Percentiles rank a stretch among this genome's conserved stretches.
These are phyloP conservation scores for Suillus decipiens DNA, from an alignment of 768 basidiomycete species.

Conservation along the genomic window DNA sequence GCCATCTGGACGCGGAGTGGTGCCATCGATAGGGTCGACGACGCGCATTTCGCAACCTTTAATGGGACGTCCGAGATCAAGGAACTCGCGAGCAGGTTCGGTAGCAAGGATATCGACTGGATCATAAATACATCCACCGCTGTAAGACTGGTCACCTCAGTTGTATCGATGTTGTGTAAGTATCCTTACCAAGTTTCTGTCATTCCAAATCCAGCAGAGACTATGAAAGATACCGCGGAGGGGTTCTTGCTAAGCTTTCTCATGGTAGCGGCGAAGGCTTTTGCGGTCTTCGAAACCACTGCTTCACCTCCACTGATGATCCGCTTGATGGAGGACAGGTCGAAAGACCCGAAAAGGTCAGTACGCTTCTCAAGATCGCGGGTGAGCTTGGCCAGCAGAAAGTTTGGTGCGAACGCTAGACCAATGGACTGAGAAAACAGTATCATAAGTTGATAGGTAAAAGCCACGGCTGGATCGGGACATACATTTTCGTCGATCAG, in stretches of 20 bases:
- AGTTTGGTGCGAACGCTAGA: constrained; percentile 42
- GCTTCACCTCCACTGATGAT: constrained; percentile 47
- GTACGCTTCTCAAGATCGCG: constrained; percentile 32
- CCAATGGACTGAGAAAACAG: constrained; percentile 27
- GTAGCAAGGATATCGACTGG: constrained; percentile 24
- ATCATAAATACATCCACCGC: constrained; percentile 44
- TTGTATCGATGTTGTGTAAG: background rate
- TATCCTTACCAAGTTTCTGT: constrained; percentile 41
- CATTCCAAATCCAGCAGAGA: constrained; percentile 41
- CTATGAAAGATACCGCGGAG: constrained; percentile 15
- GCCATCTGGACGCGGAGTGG: constrained; percentile 26
- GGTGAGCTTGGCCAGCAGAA: constrained; percentile 40
- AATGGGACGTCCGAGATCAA: constrained; percentile 37
- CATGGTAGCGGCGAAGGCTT: constrained; percentile 37
- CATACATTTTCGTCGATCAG: constrained; percentile 39
- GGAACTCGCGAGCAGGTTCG: constrained; percentile 32
- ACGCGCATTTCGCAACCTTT: constrained; percentile 38
- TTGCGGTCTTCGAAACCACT: constrained; percentile 39
- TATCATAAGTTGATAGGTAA: constrained; percentile 2
- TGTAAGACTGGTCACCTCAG: background rate
- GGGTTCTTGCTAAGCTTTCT: constrained; percentile 27
- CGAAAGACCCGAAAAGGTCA: constrained; percentile 28
- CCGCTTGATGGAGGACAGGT: constrained; percentile 36
- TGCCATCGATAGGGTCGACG: constrained; percentile 33
- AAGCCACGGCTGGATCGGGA: constrained; percentile 24